Base-by-base conservation (phyloP, 192 early-diverging fungal species). In the Backusella westeae region DNA sequence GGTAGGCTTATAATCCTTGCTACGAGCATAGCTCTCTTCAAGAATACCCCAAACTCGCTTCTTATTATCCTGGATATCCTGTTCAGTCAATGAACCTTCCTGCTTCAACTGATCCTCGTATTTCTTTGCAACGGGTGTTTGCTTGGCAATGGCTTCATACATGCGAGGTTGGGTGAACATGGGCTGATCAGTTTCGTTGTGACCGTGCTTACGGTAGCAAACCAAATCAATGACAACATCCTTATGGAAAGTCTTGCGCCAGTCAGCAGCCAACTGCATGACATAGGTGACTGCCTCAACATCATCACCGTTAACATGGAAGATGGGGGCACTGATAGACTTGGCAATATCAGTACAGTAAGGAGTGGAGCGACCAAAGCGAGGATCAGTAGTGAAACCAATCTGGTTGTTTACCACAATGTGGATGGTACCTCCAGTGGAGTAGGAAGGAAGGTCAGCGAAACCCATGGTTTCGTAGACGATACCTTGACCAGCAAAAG, bases 171-270 rank as follows among this genome's bases (percentile, higher is more conserved):
- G 98, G 36, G 98, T 99, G 88, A 99, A 99, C 81, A 89, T 91
- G 66, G 98, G 98, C 85, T 99, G 96, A 87, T 99, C 98, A 38
- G 95, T 96, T 86, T 99, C 98, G 87, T 99, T 99, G 92, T 99
- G 98, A 66, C 98, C 98, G 73, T 99, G 92, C 81, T 93, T 93
- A 71, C 98, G 92, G 91, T 99, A 99, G 79, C 98, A 95, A 36
- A 99, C 95, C 77, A 99, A 89, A 72, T 99, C 97, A 74, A 99
- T 85, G 14, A 99, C 96, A 75, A 97, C 94, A 88, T 97, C 96
- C 80, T 94, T 96, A 85, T 96, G 95, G 92, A 95, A 99, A 73
- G 85, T 94, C 69, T 94, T 91, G 74, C 98, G 91, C 96, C 96
- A 99, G 83, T 99, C 95, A 70, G 94, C 91, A 71, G 98, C 98